Evolutionary conservation across 768 basidiomycete species (phyloP), one percentile per base, ranked within the genome.

Genomic region (Tylopilus plumbeoviolaceoides): DNA sequence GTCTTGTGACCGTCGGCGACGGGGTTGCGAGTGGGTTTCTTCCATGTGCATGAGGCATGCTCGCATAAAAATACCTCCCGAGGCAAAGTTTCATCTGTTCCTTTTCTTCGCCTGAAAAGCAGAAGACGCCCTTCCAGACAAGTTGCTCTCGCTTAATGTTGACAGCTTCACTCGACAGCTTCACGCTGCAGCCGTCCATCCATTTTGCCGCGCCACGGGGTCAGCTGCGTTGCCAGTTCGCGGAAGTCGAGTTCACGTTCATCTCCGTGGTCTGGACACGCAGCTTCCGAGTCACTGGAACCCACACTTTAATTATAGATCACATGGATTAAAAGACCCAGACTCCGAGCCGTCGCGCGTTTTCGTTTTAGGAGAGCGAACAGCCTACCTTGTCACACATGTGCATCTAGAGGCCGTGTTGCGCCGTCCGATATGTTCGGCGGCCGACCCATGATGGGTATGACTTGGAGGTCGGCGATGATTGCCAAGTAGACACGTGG

Each of bases 241-340:
- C 44, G 36, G 47, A 11, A 44, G n/a, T 10, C 17, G 12, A 1
- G 35, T 35, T 36, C 58, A 59, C 48, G 48, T 50, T 60, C 59
- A 59, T 59, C 38, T 59, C 58, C 58, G 58, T 44, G 28, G 58
- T 44, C 53, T 23, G 30, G 44, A 27, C 14, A 17, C 39, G 9
- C 27, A 1, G 10, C 20, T 23, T 21, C 38, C 20, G 11, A 23
- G 25, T 28, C 35, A 44, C 25, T 8, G 10, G 20, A 7, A 15
- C 17, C 49, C 23, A 35, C 41, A 21, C n/a, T 18, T 18, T 9
- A 17, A 36, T 17, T 38, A 18, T 18, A 38, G n/a, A 38, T 38
- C 14, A n/a, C 7, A 21, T 23, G 20, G 20, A 28, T 27, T 20
- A 11, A 38, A 17, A 17, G 36, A 6, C 38, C 18, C 18, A 8